A percentile compares a stretch with the other conserved stretches of the same genome.
Evolutionary conservation across 805 yeast genomes (phyloP).

Genomic region (Scheffersomyces lignosus): DNA sequence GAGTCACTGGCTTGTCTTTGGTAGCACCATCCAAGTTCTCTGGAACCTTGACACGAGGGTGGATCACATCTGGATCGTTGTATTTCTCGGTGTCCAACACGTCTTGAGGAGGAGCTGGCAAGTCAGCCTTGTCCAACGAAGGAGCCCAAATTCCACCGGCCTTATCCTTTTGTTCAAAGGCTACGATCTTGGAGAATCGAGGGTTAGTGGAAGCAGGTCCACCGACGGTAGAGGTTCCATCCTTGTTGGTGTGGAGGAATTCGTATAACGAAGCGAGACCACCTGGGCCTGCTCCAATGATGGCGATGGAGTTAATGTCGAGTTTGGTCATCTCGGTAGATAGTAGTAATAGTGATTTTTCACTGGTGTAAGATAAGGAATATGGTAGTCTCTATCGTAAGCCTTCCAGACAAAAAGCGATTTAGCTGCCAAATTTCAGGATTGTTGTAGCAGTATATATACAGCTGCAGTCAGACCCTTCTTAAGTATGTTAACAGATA

Average conservation of each 20-base stretch:
- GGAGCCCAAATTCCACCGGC: conserved; percentile 51
- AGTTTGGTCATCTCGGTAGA: conserved; percentile 1
- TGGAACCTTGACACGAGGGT: conserved; percentile 12
- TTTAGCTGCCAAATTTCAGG: no score
- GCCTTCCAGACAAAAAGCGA: no score
- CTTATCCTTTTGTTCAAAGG: conserved; percentile 42
- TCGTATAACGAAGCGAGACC: conserved; percentile 40
- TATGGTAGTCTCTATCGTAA: no score
- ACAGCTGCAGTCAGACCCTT: no score
- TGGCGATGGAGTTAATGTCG: conserved; percentile 47
- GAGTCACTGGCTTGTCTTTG: conserved; percentile 13
- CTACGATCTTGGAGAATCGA: conserved; percentile 35
- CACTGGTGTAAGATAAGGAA: no score
- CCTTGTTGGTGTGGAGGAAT: conserved; percentile 25
- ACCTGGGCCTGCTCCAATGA: conserved; percentile 80
- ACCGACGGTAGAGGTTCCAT: conserved; percentile 23
- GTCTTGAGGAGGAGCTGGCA: conserved; percentile 29
- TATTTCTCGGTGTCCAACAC: conserved; percentile 28
- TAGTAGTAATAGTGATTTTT: no score
- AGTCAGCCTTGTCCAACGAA: conserved; percentile 18
- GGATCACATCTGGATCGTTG: conserved; percentile 33
- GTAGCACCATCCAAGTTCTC: conserved; percentile 18
- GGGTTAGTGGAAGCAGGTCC: conserved; percentile 14
- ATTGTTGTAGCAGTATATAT: no score
- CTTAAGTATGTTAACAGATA: no score